Evolutionary conservation across 441 rosid species (phyloP), one percentile per base, ranked within the genome.

Genomic region (Populus hybrid): DNA sequence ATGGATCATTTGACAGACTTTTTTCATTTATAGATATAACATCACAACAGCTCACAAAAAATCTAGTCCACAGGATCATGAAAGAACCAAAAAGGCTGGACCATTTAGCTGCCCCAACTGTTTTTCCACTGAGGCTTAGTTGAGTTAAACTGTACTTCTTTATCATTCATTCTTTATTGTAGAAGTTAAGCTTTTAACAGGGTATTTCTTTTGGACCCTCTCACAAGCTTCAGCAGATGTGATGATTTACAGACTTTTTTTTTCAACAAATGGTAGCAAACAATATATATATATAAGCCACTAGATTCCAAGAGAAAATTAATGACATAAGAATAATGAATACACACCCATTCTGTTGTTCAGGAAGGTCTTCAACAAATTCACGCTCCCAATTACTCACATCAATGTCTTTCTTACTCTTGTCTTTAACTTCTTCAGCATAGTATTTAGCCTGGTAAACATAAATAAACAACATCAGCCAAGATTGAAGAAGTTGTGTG

Each of bases 351-450:
- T 94, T 95, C 81, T 80, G 81, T 73, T 95, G 98, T 76, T 75
- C 86, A 14, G 97, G 98, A 86, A 91, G 89, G 73, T 92, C 95
- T 71, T 84, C 83, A 77, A 94, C 85, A 81, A 72, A 87, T 84
- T 89, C 94, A 26, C 24, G 81, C 50, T 87, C 86, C 98, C 97
- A 94, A n/a, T 84, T 86, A 70, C 89, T 84, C 53, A 92, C 70
- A 50, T 92, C 91, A 26, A 95, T 85, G 75, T 81, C 84, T 79
- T 84, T 82, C 14, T 85, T 90, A 35, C 76, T 85, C 86, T 95
- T 94, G 86, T 94, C 95, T 86, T 79, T 92, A 42, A 88, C 95
- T 89, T 92, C 99, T 69, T 94, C 97, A 65, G 85, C 88, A 38
- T 83, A 88, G 81, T 91, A 92, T 80, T 81, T 88, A 28, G 94